Evolutionary conservation across 768 basidiomycete species (phyloP), one percentile per base, ranked within the genome.

Genomic region (Collybia nuda): DNA sequence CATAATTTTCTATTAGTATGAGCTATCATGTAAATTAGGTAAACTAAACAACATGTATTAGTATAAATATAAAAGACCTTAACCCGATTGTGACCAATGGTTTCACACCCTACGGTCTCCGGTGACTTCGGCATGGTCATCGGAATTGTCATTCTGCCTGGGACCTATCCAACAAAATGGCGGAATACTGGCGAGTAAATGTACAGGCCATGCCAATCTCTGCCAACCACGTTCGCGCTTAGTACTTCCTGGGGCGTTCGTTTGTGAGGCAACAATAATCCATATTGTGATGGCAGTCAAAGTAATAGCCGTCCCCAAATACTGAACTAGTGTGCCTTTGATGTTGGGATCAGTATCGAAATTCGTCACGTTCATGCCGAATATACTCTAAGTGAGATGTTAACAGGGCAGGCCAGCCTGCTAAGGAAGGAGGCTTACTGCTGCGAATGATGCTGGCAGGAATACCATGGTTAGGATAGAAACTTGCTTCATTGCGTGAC

Each of bases 401-500:
- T 37, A 18, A 38, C 18, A 40, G 18, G 37, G 26, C 12, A n/a
- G 18, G n/a, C n/a, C 21, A 47, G 18, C 7, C n/a, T 21, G 18
- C 23, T 2, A 28, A 19, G 14, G 6, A 26, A 41, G 12, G n/a
- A 15, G n/a, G 51, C 62, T 49, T 38, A 64, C 57, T 51, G 71
- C 59, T 18, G 56, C 51, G 41, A 78, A 73, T 17, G 70, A 71
- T 8, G 74, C 73, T 3, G 77, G 77, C n/a, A 79, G 58, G 56
- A 77, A 79, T 12, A 79, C 52, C 74, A 78, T 79, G 2, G 73
- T 74, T 7, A 79, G 61, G 51, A 76, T 77, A 1, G 78, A 71
- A 32, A 78, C 71, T 39, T 76, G 67, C 56, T 66, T 69, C 66
- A 69, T 70, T 3, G 52, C 56, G 47, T 53, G 46, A 49, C 63